Evolutionary conservation across 495 filamentous ascomycete genomes (phyloP).

Genomic region (Staphylotrichum longicolle): DNA sequence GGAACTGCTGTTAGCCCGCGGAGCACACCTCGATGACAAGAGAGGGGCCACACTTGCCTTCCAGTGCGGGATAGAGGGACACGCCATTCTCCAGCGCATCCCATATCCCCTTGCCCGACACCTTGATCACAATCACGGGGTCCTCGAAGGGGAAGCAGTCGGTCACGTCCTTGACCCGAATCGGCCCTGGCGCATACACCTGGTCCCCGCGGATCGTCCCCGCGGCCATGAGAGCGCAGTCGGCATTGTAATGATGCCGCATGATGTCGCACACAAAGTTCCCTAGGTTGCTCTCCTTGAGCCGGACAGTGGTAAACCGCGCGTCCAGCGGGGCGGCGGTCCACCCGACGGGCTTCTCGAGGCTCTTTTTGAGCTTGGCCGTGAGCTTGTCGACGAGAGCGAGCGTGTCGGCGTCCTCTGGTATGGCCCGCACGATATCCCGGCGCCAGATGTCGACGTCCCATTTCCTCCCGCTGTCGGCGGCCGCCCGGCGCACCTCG

Average conservation of each 20-base stretch:
- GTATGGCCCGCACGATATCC: slow-evolving; percentile 65
- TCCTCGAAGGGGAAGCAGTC: slow-evolving; percentile 92
- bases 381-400: slow-evolving; percentile 66
- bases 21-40: too few relatives aligned
- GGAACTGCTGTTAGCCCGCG: not conserved
- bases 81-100: slow-evolving; percentile 82
- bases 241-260: slow-evolving; percentile 73
- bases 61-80: slow-evolving; percentile 73
- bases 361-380: slow-evolving; percentile 63
- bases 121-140: slow-evolving; percentile 72
- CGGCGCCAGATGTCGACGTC: slow-evolving; percentile 72
- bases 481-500: slow-evolving; percentile 59
- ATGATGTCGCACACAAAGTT: slow-evolving; percentile 92
- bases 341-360: slow-evolving; percentile 81
- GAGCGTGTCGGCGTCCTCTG: slow-evolving; percentile 56
- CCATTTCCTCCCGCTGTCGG: slow-evolving; percentile 54
- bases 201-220: slow-evolving; percentile 91
- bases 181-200: slow-evolving; percentile 75
- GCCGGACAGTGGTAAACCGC: slow-evolving; percentile 76
- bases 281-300: slow-evolving; percentile 74
- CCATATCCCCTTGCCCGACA: slow-evolving; percentile 63
- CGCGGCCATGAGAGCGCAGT: slow-evolving; percentile 80
- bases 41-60: slow-evolving; percentile 48
- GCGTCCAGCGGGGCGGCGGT: slow-evolving; percentile 77
- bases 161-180: slow-evolving; percentile 71